Evolutionary conservation across 2,329 filamentous ascomycete genomes (phyloP), one percentile per base, ranked within the genome.

Genomic region (Exophiala calicioides): DNA sequence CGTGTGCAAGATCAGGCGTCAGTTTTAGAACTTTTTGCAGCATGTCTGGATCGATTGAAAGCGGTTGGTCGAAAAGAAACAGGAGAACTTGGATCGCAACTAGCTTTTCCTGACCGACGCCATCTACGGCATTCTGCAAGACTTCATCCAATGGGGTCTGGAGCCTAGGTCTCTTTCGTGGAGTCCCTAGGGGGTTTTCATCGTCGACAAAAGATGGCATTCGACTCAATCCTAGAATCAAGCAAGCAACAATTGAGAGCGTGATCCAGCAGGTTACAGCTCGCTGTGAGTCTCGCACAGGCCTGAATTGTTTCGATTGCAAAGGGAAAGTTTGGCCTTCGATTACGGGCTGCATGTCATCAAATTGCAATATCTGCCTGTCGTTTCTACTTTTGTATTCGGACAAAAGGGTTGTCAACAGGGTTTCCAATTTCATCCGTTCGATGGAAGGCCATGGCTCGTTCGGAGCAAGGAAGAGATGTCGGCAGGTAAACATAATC

Each of bases 321-420:
- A 78, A 67, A 10, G 66, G 67, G 15, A 38, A 37, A 6, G 48
- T 47, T 34, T 44, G 53, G 24, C 35, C 40, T 19, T 36, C 47
- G 24, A 58, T 53, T 62, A 61, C 71, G 60, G 87, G 86, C 0
- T 75, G 70, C 19, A 96, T 63, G 58, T 96, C 87, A 50, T 88
- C 82, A n/a, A 94, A 69, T 54, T 89, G 85, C 8, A 97, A 74
- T 27, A 84, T 80, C 36, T 87, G 83, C 48, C 81, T 81, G 36
- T 86, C 82, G 26, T 81, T 75, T 50, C 89, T 79, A 54, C 76
- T 83, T 3, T 80, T 75, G 65, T 97, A 97, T 60, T 96, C 91
- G 6, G 71, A 70, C 71, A 84, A 85, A n/a, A 98, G 68, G 3
- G 78, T 56, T 12, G 33, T 30, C 16, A 55, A 31, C 5, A 57